Evolutionary conservation across 768 basidiomycete species (phyloP), one percentile per base, ranked within the genome.

Genomic region (Ramaria sp.): DNA sequence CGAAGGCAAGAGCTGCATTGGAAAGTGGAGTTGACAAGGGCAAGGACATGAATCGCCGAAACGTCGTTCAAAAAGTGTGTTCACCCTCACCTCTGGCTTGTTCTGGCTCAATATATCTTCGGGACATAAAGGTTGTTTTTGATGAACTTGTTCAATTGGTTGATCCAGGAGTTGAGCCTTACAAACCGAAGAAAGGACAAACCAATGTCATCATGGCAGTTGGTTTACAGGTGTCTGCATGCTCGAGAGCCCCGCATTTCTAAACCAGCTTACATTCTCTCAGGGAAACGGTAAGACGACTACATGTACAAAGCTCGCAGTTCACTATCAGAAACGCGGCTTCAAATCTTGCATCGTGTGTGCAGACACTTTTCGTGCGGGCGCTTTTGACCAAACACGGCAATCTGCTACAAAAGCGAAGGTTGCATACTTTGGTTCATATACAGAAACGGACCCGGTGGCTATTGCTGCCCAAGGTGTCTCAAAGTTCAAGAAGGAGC

Each of bases 361-460:
- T 63, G 96, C 96, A 20, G 96, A 99, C 69, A 99, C 96, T 0
- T 99, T 99, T 75, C 88, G 96, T 71, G 96, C 96, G 3, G 96
- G 96, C 50, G 96, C 96, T 36, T 99, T 99, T 69, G 96, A 99
- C 70, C 96, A 99, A 68, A 91, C 96, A 10, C 85, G 96, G 65
- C 96, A 99, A 72, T 97, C 95, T 48, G 95, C 96, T 18, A 96
- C 93, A 13, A 95, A 96, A 68, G 96, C 96, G 37, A 98, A 97
- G 67, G 91, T 99, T 13, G 93, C 96, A 2, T 99, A 96, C 77
- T 99, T 93, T 70, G 96, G 96, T 20, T 93, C 89, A 50, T 98
- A 99, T 70, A 99, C 96, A 37, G 96, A 99, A 70, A 97, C 93
- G 16, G 94, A 99, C 66, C 96, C 96, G 2, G 96, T 98, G 6